These are phyloP conservation scores for Fraxinus pennsylvanica DNA, from an alignment of 257 asterid genomes.

Conservation along the genomic window DNA sequence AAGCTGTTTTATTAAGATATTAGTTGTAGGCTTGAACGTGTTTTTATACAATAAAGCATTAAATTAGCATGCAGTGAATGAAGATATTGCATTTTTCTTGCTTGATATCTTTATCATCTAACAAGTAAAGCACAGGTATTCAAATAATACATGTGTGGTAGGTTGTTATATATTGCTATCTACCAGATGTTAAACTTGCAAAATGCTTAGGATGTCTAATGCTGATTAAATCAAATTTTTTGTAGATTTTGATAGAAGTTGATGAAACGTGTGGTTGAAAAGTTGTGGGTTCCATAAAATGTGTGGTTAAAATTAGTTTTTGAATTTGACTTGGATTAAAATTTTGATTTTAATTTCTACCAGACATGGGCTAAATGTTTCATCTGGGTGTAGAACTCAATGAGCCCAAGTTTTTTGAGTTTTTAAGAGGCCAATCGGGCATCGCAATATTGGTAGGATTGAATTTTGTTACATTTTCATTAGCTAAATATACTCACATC, in stretches of 20 bases:
- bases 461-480: not conserved
- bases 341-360: too few species aligned
- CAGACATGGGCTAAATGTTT: not conserved
- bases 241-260: too few species aligned
- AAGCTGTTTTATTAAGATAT: not conserved
- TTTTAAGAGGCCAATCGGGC: not conserved
- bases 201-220: constrained; percentile 17
- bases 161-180: not conserved
- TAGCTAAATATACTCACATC: constrained; percentile 5
- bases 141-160: not conserved
- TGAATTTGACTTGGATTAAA: too few species aligned
- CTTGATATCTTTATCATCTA: not conserved
- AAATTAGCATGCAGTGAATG: not conserved
- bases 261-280: too few species aligned
- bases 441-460: not conserved
- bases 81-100: constrained; percentile 4
- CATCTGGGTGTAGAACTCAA: not conserved
- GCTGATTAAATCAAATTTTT: not conserved
- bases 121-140: not conserved
- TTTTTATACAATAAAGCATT: not conserved
- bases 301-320: too few species aligned
- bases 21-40: not conserved
- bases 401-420: not conserved
- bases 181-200: constrained; percentile 14
- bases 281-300: too few species aligned